These are phyloP conservation scores for Paratrypanosoma confusum DNA, from an alignment of 208 protist species.

Conservation along the genomic window DNA sequence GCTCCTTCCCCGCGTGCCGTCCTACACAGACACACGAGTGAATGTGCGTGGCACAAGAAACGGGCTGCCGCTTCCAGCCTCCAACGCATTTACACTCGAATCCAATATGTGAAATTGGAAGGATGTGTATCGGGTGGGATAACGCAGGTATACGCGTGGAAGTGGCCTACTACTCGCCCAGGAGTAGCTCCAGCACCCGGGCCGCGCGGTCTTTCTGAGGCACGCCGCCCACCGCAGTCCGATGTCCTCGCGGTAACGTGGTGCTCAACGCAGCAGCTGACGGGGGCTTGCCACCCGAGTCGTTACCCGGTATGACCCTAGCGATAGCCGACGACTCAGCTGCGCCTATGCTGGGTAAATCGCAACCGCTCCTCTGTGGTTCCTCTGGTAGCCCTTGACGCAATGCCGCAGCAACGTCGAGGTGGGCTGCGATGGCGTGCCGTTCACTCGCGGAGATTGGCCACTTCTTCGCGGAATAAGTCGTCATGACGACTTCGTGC, in stretches of 20 bases:
- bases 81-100: no score
- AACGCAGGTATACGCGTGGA: no score
- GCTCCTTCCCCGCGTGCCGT: no score
- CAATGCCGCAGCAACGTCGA: constrained; percentile 2
- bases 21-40: no score
- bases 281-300: not conserved
- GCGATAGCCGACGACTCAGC: not conserved
- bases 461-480: constrained; percentile 1
- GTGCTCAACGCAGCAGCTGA: no score
- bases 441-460: constrained; percentile 21
- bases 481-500: constrained; percentile 14
- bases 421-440: constrained; percentile 19
- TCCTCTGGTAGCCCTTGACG: not conserved
- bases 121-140: no score
- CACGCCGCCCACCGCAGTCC: no score
- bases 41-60: no score
- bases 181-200: constrained; percentile 8
- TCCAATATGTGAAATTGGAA: no score
- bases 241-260: no score
- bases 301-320: not conserved
- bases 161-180: constrained; percentile 12
- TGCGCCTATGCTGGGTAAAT: not conserved
- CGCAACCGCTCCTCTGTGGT: not conserved
- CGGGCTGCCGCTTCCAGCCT: no score
- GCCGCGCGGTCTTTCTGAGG: constrained; percentile 1